These are phyloP conservation scores for Saturnispora serradocipensis DNA, from an alignment of 805 yeast genomes.

Conservation along the genomic window DNA sequence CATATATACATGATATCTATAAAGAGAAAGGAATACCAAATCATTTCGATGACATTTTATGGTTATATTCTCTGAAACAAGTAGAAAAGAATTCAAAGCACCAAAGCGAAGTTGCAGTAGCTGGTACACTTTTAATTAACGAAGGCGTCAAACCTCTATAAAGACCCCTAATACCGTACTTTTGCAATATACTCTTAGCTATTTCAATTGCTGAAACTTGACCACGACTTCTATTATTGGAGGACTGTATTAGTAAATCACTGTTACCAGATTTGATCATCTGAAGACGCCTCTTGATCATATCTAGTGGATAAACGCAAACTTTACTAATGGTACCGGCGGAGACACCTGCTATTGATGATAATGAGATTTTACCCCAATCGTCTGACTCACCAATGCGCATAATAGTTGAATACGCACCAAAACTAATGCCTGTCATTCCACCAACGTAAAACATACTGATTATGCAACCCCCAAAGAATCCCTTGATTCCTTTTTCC, in stretches of 20 bases:
- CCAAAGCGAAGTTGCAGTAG: slow-evolving; percentile 35
- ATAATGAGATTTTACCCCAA: slow-evolving; percentile 23
- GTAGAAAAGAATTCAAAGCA: slow-evolving; percentile 25
- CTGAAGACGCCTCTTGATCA: slow-evolving; percentile 70
- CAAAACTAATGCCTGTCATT: slow-evolving; percentile 67
- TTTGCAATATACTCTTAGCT: slow-evolving; percentile 32
- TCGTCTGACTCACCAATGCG: slow-evolving; percentile 3
- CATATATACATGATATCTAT: background rate
- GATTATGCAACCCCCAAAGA: slow-evolving; percentile 41
- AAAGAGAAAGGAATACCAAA: background rate
- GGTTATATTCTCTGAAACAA: slow-evolving; percentile 13
- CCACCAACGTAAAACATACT: slow-evolving; percentile 57
- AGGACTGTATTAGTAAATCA: slow-evolving; percentile 11
- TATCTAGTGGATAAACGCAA: slow-evolving; percentile 76
- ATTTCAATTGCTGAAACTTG: slow-evolving; percentile 13
- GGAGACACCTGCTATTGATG: slow-evolving; percentile 53
- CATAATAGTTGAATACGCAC: slow-evolving; percentile 43
- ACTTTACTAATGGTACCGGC: slow-evolving; percentile 76
- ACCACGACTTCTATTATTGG: too few species aligned
- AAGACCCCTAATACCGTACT: slow-evolving; percentile 59
- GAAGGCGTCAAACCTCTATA: slow-evolving; percentile 72
- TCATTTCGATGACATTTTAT: background rate
- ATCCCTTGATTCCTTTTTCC: slow-evolving; percentile 34
- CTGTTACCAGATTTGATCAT: slow-evolving; percentile 28
- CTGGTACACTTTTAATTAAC: slow-evolving; percentile 71